Evolutionary conservation across 2,329 filamentous ascomycete genomes (phyloP).

Genomic region (Fusarium ambrosium): DNA sequence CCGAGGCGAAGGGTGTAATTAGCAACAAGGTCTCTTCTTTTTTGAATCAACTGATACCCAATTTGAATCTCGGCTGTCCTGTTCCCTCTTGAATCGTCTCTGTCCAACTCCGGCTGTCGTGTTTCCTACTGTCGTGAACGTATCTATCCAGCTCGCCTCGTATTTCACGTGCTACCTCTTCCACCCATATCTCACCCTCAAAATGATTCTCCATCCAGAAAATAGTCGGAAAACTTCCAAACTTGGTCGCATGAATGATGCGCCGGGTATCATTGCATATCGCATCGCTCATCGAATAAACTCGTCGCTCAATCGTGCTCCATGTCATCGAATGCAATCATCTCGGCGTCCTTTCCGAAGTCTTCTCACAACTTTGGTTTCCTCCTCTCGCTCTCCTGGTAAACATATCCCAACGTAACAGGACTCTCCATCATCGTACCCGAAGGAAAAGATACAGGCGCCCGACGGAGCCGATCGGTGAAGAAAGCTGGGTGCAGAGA

Average conservation of each 20-base stretch:
- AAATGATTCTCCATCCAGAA: background rate
- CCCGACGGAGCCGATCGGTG: conserved; percentile 71
- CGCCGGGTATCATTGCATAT: conserved; percentile 11
- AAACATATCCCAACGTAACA: conserved; percentile 73
- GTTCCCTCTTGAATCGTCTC: background rate
- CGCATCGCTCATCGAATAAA: background rate
- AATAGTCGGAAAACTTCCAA: background rate
- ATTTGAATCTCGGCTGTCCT: conserved; percentile 18
- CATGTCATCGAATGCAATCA: background rate
- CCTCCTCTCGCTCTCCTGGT: conserved; percentile 59
- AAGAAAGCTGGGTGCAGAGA: conserved; percentile 82
- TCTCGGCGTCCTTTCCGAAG: conserved; percentile 3
- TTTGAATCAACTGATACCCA: conserved; percentile 42
- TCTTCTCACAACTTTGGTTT: conserved; percentile 53
- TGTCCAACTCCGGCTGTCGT: background rate
- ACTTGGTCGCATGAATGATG: conserved; percentile 1
- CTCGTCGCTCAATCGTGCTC: background rate
- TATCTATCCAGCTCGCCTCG: background rate
- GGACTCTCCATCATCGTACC: conserved; percentile 56
- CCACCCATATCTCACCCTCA: background rate
- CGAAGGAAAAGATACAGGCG: conserved; percentile 56
- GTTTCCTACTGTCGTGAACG: conserved; percentile 10
- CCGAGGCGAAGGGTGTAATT: conserved; percentile 44
- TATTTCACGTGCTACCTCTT: background rate
- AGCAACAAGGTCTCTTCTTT: conserved; percentile 40